Evolutionary conservation across 768 basidiomycete species (phyloP), one percentile per base, ranked within the genome.

Genomic region (Ephemerocybe angulata): DNA sequence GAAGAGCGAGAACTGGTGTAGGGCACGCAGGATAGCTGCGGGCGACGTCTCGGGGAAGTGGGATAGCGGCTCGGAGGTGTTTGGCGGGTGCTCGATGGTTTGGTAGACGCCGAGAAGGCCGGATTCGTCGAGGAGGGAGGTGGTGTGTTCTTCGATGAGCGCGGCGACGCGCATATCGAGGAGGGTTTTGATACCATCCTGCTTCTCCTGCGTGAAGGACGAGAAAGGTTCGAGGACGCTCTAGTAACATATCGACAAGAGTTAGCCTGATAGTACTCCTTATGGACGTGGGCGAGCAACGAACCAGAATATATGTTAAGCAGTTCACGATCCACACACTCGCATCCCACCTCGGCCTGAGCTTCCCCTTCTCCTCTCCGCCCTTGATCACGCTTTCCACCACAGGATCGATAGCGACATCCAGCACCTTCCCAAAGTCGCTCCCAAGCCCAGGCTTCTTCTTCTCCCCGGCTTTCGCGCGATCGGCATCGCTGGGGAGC

Each of bases 261-360:
- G 28, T 37, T 17, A 29, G 11, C 40, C 25, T n/a, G n/a, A n/a
- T n/a, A 29, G 28, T n/a, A 30, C 35, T 13, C 22, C 25, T 5
- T 15, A 8, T 22, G 27, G 12, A 54, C 13, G 41, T 22, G 53
- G 5, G 22, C 46, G 3, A 24, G 52, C 31, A 21, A 69, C 79
- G 27, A 44, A 93, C 94, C 77, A 87, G 82, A 12, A 97, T 69
- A 66, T 93, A 94, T 15, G 81, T 84, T 58, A 93, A 68, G 55
- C 90, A 96, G 63, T 98, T 98, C 59, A 97, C 74, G 51, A 91
- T 76, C 65, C 92, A 98, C 0, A 97, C 81, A 2, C 82, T 78
- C 43, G 76, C 78, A 65, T 99, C 95, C 92, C 95, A 96, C 29
- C 71, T 76, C 5, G 77, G 80, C 27, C 78, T 72, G n/a, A 70